Percentiles rank a stretch among this genome's conserved stretches.
Evolutionary conservation across 208 protist species (phyloP).

Genomic region (Endotrypanum monterogeii): DNA sequence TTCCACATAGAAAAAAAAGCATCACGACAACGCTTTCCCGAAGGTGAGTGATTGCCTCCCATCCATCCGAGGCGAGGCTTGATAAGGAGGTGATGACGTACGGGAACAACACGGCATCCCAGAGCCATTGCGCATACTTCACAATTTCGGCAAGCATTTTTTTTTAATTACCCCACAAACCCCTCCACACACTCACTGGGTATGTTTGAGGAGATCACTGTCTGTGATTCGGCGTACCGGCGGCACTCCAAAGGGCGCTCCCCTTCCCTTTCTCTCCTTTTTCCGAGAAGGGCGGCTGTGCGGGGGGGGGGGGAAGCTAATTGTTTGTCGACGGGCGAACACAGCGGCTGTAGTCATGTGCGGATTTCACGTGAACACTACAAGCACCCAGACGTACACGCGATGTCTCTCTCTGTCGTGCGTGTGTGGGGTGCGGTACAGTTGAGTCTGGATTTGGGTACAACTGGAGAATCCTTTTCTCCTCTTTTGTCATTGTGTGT

Average conservation of each 20-base stretch:
- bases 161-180: too few species aligned
- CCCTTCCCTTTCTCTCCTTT: too few species aligned
- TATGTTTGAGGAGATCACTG: background rate
- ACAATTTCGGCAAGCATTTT: conserved; percentile 33
- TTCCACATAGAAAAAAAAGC: conserved; percentile 60
- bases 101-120: conserved; percentile 48
- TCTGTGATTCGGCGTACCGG: too few species aligned
- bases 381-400: background rate
- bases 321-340: background rate
- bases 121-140: conserved; percentile 40
- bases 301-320: too few species aligned
- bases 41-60: conserved; percentile 54
- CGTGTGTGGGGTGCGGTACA: background rate
- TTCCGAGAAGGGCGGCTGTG: too few species aligned
- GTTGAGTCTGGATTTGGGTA: background rate
- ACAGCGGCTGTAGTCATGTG: background rate
- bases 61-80: conserved; percentile 53
- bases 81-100: conserved; percentile 51
- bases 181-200: background rate
- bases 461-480: background rate
- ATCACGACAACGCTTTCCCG: conserved; percentile 60
- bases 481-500: background rate
- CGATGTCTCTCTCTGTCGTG: background rate
- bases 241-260: background rate
- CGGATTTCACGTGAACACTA: background rate